Percentiles rank a stretch among this genome's conserved stretches.
Conservation (phyloP, 345 rosid species). For the Bretschneidera sinensis region DNA sequence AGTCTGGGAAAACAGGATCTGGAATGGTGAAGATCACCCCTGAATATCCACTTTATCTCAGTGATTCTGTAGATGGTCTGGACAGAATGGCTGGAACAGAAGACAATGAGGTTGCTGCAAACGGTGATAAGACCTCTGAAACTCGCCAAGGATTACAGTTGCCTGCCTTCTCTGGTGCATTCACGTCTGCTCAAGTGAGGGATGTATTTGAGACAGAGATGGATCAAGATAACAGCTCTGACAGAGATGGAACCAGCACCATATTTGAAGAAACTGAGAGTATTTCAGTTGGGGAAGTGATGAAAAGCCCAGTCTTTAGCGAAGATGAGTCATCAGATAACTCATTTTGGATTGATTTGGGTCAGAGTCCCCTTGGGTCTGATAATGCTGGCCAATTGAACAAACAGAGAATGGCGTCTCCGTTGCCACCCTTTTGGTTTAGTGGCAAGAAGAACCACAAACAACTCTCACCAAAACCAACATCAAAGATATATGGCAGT, state of each 20-base stretch:
- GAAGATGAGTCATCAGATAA: conserved; percentile 94
- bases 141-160: conserved; percentile 47
- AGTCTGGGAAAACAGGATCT: conserved; percentile 81
- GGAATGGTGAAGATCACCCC: conserved; percentile 98
- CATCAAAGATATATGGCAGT: conserved; percentile 61
- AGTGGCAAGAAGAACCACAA: conserved; percentile 56
- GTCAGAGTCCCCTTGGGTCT: conserved; percentile 86
- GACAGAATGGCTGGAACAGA: conserved; percentile 54
- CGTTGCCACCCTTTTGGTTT: conserved; percentile 61
- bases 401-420: conserved; percentile 55
- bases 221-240: conserved; percentile 79
- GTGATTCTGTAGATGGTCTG: conserved; percentile 84
- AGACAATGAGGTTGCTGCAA: conserved; percentile 48
- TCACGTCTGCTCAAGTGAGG: conserved; percentile 81
- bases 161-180: conserved; percentile 97
- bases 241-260: conserved; percentile 81
- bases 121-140: conserved; percentile 56
- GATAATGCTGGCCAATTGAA: conserved; percentile 48
- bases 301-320: conserved; percentile 96
- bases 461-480: conserved; percentile 54
- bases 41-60: conserved; percentile 84
- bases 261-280: conserved; percentile 93
- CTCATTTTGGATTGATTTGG: conserved; percentile 90
- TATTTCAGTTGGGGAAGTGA: conserved; percentile 89
- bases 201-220: conserved; percentile 89